Conservation (phyloP, 164 flowering plant genomes). For the Nelumbo lutea region DNA sequence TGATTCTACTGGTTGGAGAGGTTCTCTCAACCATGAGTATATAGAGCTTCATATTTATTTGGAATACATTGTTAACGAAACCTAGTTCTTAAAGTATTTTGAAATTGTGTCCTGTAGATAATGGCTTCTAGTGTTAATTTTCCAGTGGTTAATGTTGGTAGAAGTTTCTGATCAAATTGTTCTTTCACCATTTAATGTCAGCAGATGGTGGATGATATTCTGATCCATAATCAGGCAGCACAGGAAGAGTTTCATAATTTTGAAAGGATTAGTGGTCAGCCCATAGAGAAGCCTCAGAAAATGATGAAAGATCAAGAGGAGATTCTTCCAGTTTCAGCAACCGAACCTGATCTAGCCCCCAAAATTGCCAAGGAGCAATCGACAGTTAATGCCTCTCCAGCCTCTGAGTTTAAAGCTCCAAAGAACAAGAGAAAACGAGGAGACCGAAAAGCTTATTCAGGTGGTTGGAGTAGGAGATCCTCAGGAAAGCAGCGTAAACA, state of each 20-base stretch:
- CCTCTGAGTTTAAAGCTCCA: constrained; percentile 44
- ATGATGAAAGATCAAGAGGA: constrained; percentile 20
- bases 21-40: too few relatives aligned
- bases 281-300: constrained; percentile 21
- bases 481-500: constrained; percentile 34
- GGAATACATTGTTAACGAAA: too few relatives aligned
- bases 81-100: too few relatives aligned
- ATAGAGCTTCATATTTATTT: too few relatives aligned
- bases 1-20: too few relatives aligned
- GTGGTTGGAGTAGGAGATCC: constrained; percentile 39
- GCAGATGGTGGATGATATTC: constrained; percentile 56
- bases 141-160: not conserved
- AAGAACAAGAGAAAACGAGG: constrained; percentile 68
- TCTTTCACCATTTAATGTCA: constrained; percentile 4
- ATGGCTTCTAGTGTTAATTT: too few relatives aligned
- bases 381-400: constrained; percentile 28
- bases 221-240: constrained; percentile 35
- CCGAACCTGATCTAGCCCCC: constrained; percentile 17
- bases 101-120: too few relatives aligned
- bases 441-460: constrained; percentile 59
- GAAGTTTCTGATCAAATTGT: not conserved
- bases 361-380: constrained; percentile 23
- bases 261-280: constrained; percentile 19
- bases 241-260: constrained; percentile 31
- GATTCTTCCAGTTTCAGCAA: constrained; percentile 14